Conservation (phyloP, 208 protist species). For the Leishmania turanica region DNA sequence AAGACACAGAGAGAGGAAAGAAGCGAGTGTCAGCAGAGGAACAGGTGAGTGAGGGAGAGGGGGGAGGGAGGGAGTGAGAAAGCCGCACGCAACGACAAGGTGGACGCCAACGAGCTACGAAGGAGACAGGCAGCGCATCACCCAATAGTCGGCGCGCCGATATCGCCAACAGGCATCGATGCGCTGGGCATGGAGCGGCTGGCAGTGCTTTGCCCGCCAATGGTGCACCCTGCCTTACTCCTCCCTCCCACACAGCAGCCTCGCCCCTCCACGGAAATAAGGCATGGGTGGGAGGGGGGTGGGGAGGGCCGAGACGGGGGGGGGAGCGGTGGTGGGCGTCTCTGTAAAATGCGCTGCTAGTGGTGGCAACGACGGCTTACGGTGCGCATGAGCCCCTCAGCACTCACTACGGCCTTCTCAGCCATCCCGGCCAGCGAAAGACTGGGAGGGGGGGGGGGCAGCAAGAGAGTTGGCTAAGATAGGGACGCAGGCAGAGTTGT, state of each 20-base stretch:
- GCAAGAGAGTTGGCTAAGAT: not conserved
- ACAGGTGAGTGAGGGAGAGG: not conserved
- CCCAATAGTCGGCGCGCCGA: not conserved
- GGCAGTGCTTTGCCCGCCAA: not conserved
- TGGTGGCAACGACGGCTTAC: not conserved
- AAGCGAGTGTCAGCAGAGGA: not conserved
- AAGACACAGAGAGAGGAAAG: not conserved
- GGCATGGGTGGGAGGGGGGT: not conserved
- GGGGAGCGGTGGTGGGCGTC: not conserved
- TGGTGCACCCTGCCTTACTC: not conserved
- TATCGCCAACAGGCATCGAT: not conserved
- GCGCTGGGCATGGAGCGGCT: not conserved
- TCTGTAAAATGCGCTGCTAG: not conserved
- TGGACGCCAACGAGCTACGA: not conserved
- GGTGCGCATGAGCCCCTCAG: not conserved
- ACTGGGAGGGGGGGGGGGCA: not conserved
- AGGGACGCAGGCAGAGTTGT: not conserved
- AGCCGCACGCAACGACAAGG: not conserved
- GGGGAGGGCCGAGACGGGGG: not conserved
- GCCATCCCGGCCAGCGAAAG: not conserved
- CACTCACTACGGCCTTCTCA: not conserved
- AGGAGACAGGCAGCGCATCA: not conserved
- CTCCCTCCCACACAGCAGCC: not conserved
- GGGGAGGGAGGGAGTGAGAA: not conserved
- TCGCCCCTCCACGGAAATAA: not conserved